Evolutionary conservation across 2,329 filamentous ascomycete genomes (phyloP).

Genomic region (Fusarium dimerum): DNA sequence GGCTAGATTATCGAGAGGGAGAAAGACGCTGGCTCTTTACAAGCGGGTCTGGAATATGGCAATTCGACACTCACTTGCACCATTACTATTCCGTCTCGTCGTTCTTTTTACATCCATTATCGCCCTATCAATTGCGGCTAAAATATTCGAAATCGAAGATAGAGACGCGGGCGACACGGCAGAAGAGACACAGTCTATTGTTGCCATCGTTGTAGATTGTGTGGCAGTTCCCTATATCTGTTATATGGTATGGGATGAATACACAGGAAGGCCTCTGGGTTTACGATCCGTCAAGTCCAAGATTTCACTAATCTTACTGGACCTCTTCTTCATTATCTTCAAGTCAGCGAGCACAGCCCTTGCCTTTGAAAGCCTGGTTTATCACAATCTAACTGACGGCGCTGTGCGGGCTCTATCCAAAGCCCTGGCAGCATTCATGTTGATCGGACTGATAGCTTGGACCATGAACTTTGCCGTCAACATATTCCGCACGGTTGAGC

Average conservation of each 20-base stretch:
- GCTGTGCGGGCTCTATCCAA: slow-evolving; percentile 58
- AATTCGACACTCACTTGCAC: slow-evolving; percentile 81
- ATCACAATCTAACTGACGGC: slow-evolving; percentile 42
- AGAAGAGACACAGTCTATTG: slow-evolving; percentile 76
- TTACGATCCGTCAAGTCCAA: slow-evolving; percentile 83
- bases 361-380: slow-evolving; percentile 81
- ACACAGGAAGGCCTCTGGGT: slow-evolving; percentile 89
- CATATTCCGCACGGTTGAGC: slow-evolving; percentile 69
- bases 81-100: slow-evolving; percentile 77
- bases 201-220: slow-evolving; percentile 87
- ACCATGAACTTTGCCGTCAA: slow-evolving; percentile 86
- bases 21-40: slow-evolving; percentile 37
- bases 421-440: slow-evolving; percentile 74
- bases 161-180: slow-evolving; percentile 41
- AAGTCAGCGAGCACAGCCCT: slow-evolving; percentile 90
- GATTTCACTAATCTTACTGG: slow-evolving; percentile 84
- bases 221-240: slow-evolving; percentile 86
- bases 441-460: slow-evolving; percentile 87
- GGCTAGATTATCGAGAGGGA: slow-evolving; percentile 31
- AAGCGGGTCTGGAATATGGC: slow-evolving; percentile 68
- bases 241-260: slow-evolving; percentile 96
- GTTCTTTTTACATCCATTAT: slow-evolving; percentile 82
- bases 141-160: slow-evolving; percentile 67
- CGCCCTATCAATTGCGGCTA: slow-evolving; percentile 75
- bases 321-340: slow-evolving; percentile 96